Evolutionary conservation across 306 rosid species (phyloP).

Genomic region (Oxytropis ochrocephala): DNA sequence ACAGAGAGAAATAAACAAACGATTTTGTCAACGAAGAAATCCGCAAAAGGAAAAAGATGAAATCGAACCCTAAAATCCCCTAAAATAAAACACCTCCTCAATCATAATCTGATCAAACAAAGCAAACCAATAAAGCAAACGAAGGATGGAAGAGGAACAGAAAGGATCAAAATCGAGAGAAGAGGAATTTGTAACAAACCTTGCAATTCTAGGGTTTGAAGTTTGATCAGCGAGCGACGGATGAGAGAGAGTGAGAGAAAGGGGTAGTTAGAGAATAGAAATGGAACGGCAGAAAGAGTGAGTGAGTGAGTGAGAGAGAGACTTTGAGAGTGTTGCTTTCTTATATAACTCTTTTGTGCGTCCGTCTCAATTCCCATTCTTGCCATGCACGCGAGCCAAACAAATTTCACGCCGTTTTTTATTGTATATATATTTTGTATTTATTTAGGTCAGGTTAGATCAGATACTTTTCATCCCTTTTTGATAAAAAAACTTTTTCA

Average conservation of each 20-base stretch:
- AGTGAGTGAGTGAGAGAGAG: too few species aligned
- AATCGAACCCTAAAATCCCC: background rate
- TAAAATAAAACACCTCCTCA: background rate
- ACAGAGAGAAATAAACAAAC: background rate
- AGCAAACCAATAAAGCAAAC: background rate
- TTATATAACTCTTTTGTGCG: background rate
- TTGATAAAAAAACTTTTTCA: too few species aligned
- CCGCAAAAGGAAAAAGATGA: background rate
- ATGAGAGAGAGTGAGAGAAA: background rate
- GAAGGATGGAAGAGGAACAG: background rate
- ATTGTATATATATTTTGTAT: too few species aligned
- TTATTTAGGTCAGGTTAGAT: too few species aligned
- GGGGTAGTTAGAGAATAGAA: background rate
- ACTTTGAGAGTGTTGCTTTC: too few species aligned
- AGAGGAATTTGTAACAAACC: too few species aligned
- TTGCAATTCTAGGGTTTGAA: slow-evolving; percentile 10
- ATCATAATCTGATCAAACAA: background rate
- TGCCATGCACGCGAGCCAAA: slow-evolving; percentile 12
- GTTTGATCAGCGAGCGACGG: background rate
- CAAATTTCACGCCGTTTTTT: background rate
- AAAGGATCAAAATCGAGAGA: background rate
- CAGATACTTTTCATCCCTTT: too few species aligned
- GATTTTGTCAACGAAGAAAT: background rate
- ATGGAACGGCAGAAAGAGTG: background rate
- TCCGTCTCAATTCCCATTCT: background rate